A percentile compares a stretch with the other conserved stretches of the same genome.
phyloP scores from a whole-genome alignment of 345 rosid genomes.

The Draba incana region DNA sequence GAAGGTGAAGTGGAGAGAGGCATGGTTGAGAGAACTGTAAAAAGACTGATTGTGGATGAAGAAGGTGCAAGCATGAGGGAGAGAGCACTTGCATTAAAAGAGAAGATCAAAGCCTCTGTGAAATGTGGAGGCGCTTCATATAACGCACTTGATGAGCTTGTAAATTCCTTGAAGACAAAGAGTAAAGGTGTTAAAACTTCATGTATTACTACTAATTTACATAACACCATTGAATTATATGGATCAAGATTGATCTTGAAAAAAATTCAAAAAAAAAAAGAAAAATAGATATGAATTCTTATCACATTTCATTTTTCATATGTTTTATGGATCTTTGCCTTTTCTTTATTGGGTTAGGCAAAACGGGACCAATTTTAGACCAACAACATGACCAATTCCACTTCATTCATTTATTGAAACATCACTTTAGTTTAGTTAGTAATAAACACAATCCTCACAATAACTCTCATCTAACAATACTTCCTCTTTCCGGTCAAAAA shows the following conservation, averaged over 20 bases:
- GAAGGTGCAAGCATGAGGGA: conserved; percentile 28
- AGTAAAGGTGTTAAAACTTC: neutral
- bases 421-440: neutral
- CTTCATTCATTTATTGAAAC: conserved; percentile 1
- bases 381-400: conserved; percentile 14
- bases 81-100: conserved; percentile 23
- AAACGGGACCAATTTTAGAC: conserved; percentile 22
- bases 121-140: conserved; percentile 30
- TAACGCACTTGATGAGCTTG: conserved; percentile 15
- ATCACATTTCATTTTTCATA: neutral
- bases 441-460: neutral
- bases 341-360: conserved; percentile 19
- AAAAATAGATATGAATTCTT: neutral
- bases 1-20: conserved; percentile 25
- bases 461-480: conserved; percentile 10
- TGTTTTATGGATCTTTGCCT: neutral
- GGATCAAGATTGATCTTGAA: neutral
- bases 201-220: neutral
- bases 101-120: conserved; percentile 24
- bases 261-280: too few relatives aligned
- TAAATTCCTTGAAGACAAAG: conserved; percentile 16
- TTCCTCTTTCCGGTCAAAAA: neutral
- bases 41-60: conserved; percentile 28
- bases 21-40: conserved; percentile 7
- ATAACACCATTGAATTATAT: neutral